Conservation (phyloP, 139 green algal species). For the Chlamydomonas sp. region DNA sequence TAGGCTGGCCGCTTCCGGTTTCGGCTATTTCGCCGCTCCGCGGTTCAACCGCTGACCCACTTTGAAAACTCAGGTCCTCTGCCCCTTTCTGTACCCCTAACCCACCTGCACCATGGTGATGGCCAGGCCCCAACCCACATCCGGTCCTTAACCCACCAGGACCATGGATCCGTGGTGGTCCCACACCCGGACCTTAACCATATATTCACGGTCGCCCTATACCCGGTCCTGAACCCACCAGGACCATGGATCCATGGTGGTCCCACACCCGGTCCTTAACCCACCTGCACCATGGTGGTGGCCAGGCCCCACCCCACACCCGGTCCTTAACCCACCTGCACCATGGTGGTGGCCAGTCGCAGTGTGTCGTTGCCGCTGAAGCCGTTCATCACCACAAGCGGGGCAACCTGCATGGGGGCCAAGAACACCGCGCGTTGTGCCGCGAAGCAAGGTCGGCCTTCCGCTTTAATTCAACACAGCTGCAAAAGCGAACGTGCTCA, state of each 20-base stretch:
- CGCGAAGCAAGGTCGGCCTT: too few relatives aligned
- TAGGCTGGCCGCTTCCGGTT: too few relatives aligned
- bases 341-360: slow-evolving; percentile 77
- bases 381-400: slow-evolving; percentile 95
- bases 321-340: slow-evolving; percentile 63
- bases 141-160: too few relatives aligned
- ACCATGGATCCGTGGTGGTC: slow-evolving; percentile 38
- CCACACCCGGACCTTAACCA: not conserved
- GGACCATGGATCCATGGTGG: slow-evolving; percentile 39
- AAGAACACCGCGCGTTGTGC: too few relatives aligned
- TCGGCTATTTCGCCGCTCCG: not conserved
- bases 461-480: too few relatives aligned
- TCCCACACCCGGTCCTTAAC: not conserved
- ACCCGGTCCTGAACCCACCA: too few relatives aligned
- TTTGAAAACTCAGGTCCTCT: not conserved
- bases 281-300: slow-evolving; percentile 76
- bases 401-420: slow-evolving; percentile 39
- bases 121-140: slow-evolving; percentile 63
- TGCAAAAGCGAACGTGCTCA: too few relatives aligned
- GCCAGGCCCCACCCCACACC: slow-evolving; percentile 64
- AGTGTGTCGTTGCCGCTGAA: slow-evolving; percentile 62
- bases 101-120: slow-evolving; percentile 77
- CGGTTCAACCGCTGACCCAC: not conserved
- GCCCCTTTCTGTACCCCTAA: not conserved
- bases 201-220: not conserved